Base-by-base conservation (phyloP, 768 basidiomycete genomes). In the Scleroderma citrinum region DNA sequence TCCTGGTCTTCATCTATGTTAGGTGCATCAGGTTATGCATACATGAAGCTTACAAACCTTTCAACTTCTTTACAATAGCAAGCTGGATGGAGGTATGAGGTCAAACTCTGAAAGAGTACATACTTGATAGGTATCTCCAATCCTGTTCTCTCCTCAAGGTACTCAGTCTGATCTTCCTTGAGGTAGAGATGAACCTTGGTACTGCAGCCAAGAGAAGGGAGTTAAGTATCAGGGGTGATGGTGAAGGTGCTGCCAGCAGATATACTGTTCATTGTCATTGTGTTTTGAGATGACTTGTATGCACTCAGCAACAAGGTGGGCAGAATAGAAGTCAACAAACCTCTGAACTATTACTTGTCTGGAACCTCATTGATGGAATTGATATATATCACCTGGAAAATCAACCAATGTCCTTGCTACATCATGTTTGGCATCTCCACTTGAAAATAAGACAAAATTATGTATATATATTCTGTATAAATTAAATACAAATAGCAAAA, bases 301-400 rank as follows among this genome's bases (percentile, higher is more conserved):
- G 57, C 87, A 85, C 75, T 99, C 95, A 60, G 95, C 94, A 57
- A 99, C 93, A 61, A 99, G 92, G 81, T 98, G 98, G 14, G 92
- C 90, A 43, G 95, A 97, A 83, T 99, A 98, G 85, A 98, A 98
- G 77, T 95, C 95, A 70, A 99, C 95, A 93, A n/a, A n/a, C n/a
- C n/a, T n/a, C n/a, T n/a, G n/a, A n/a, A n/a, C n/a, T n/a, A n/a
- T n/a, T n/a, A n/a, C n/a, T n/a, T n/a, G n/a, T n/a, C n/a, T n/a
- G n/a, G n/a, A n/a, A n/a, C n/a, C n/a, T n/a, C n/a, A n/a, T n/a
- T n/a, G n/a, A n/a, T n/a, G n/a, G n/a, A n/a, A n/a, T n/a, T n/a
- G n/a, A n/a, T n/a, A n/a, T n/a, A n/a, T n/a, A n/a, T n/a, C n/a
- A n/a, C n/a, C n/a, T n/a, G n/a, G n/a, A n/a, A n/a, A n/a, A n/a